Conservation (phyloP, 148 eudicot genomes). For the Rhododendron mucronatum region DNA sequence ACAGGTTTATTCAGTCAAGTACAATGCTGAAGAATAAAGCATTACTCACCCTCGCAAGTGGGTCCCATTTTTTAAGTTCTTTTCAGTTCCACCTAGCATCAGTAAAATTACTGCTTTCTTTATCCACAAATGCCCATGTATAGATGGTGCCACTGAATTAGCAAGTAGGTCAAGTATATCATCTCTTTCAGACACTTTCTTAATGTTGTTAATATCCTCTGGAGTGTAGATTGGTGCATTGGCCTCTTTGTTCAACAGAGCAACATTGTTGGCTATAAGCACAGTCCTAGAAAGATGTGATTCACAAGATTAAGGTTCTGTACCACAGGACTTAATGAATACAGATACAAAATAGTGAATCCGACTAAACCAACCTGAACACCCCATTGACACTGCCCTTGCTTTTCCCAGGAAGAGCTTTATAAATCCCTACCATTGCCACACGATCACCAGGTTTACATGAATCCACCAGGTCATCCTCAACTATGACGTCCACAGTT, state of each 20-base stretch:
- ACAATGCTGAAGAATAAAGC: background rate
- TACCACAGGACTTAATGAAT: background rate
- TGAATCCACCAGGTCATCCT: slow-evolving; percentile 94
- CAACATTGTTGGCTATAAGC: slow-evolving; percentile 87
- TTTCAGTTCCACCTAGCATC: slow-evolving; percentile 95
- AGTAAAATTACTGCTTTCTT: slow-evolving; percentile 88
- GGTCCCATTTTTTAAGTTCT: slow-evolving; percentile 96
- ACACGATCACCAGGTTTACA: slow-evolving; percentile 99
- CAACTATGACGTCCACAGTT: slow-evolving; percentile 85
- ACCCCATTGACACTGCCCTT: slow-evolving; percentile 97
- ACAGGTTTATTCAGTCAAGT: background rate
- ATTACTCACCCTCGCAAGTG: slow-evolving; percentile 88
- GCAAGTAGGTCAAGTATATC: slow-evolving; percentile 78
- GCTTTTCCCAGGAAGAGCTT: slow-evolving; percentile 93
- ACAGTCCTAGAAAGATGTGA: slow-evolving; percentile 60
- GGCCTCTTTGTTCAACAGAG: slow-evolving; percentile 90
- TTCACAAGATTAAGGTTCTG: background rate
- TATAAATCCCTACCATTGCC: slow-evolving; percentile 90
- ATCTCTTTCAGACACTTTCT: slow-evolving; percentile 70
- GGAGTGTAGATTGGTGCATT: slow-evolving; percentile 73
- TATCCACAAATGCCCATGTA: slow-evolving; percentile 94
- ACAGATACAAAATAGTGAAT: background rate
- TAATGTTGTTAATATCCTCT: slow-evolving; percentile 72
- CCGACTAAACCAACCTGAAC: slow-evolving; percentile 57
- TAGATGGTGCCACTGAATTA: slow-evolving; percentile 94